Base-by-base conservation (phyloP, 192 early-diverging fungal species). In the Spinellus fusiger region DNA sequence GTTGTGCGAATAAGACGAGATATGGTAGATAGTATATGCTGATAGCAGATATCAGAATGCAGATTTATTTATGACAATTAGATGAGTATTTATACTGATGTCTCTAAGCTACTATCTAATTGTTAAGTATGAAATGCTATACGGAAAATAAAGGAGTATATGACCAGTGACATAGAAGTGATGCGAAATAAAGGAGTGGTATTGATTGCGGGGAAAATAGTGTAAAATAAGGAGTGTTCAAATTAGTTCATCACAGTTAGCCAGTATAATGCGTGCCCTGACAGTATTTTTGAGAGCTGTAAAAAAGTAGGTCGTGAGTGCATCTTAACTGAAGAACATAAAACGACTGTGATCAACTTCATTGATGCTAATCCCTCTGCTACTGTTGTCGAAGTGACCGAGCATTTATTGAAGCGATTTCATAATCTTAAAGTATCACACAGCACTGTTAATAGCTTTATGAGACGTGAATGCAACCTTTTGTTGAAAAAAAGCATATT, bases 301-400 rank as follows among this genome's bases (percentile, higher is more conserved):
- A 54, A 54, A 29, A 31, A 32, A 33, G 29, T 33, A 29, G 28
- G 53, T 33, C 53, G 29, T 5, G 33, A 54, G 18, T 54, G 53
- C 27, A 54, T 54, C 28, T 32, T 54, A 4, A 54, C 8, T 31
- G 53, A 54, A 35, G 6, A 33, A 16, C 28, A 29, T 29, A 18
- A 23, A 31, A 54, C 18, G 22, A 29, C 53, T 29, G 22, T 54
- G 28, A 35, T 54, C 6, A 23, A n/a, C n/a, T n/a, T n/a, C n/a
- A n/a, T n/a, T n/a, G n/a, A n/a, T n/a, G n/a, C n/a, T n/a, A n/a
- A n/a, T 34, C 53, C 29, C 23, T 54, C 53, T 54, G 28, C 53
- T 54, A n/a, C 53, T 54, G 53, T 54, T 22, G 26, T 54, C 33
- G 53, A 54, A 54, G 53, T 32, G 53, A 54, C 53, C 7, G 53